Evolutionary conservation across 2,329 filamentous ascomycete species (phyloP).

Genomic region (Didymella exigua): DNA sequence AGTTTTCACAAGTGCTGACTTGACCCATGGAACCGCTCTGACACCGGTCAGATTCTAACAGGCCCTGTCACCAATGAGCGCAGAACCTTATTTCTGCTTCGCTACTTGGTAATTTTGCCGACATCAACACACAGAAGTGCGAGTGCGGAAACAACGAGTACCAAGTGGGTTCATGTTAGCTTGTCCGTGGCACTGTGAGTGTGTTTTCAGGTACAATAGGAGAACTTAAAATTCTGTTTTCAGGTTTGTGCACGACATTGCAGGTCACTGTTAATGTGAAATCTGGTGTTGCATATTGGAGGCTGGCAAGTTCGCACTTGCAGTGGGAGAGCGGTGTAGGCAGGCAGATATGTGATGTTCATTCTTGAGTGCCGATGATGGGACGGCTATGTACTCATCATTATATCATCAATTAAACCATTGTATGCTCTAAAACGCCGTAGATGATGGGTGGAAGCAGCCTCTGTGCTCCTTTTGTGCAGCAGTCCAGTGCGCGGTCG

Average conservation of each 20-base stretch:
- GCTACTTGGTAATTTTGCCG: constrained; percentile 2
- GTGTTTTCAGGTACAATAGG: not conserved
- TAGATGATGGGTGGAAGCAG: constrained; percentile 15
- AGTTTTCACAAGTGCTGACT: constrained; percentile 13
- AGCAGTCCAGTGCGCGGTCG: constrained; percentile 14
- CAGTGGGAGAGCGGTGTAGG: not conserved
- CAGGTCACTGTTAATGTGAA: not conserved
- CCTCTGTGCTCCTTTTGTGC: constrained; percentile 16
- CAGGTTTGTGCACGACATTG: constrained; percentile 1
- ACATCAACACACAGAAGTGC: not conserved
- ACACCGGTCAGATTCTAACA: constrained; percentile 3
- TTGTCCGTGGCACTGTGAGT: not conserved
- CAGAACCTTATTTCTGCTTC: constrained; percentile 11
- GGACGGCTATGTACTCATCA: constrained; percentile 21
- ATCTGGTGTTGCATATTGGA: not conserved
- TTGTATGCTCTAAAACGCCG: constrained; percentile 18
- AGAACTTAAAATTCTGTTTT: constrained; percentile 5
- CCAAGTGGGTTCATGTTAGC: not conserved
- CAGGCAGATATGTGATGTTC: constrained; percentile 14
- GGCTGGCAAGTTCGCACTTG: not conserved
- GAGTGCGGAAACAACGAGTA: not conserved
- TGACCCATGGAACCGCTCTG: constrained; percentile 10
- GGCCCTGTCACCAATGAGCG: not conserved
- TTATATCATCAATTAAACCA: constrained; percentile 18
- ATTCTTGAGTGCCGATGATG: constrained; percentile 19